Evolutionary conservation across 441 rosid genomes (phyloP), one percentile per base, ranked within the genome.

Genomic region (Breynia disticha): DNA sequence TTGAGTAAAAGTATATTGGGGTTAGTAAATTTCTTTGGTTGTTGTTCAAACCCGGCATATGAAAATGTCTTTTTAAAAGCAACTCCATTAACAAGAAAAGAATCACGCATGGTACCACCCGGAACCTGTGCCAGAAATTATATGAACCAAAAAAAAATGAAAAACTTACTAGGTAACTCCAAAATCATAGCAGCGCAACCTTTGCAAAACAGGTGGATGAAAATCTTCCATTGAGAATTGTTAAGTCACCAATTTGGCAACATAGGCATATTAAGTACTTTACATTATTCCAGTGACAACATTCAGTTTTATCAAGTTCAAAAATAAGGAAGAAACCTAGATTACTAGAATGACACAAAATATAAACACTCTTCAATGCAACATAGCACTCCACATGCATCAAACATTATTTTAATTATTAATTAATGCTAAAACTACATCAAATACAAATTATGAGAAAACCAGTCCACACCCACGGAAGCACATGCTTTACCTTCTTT

Each of bases 31-130:
- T 80, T 90, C 73, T 94, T 94, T 0, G 99, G 99, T 62, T 94
- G 99, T 59, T 94, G 99, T 78, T 94, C 99, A 58, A 94, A 94
- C 41, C 99, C 99, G 1, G 99, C 99, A 64, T 94, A 94, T 0
- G 99, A 90, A 72, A 94, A 94, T 18, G 99, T 94, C 79, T 94
- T 94, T 58, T 94, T 94, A 63, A 94, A 94, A 65, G 97, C 99
- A 59, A 94, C 99, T 54, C 99, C 99, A 72, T 87, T 77, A 16
- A 94, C 99, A 28, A 94, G 75, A 71, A 94, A 94, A 35, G 99
- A 94, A 64, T 94, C 97, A 17, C 90, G 77, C 97, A 94, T 94
- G 56, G 56, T 90, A 48, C 99, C 97, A 64, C 99, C 99, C 11
- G 95, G 95, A 67, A 94, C 99, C 99, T 94, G 69, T 54, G 54